A percentile compares a stretch with the other conserved stretches of the same genome.
These are phyloP conservation scores for Paramecium pentaurelia DNA, from an alignment of 73 alveolate genomes.

Conservation along the genomic window DNA sequence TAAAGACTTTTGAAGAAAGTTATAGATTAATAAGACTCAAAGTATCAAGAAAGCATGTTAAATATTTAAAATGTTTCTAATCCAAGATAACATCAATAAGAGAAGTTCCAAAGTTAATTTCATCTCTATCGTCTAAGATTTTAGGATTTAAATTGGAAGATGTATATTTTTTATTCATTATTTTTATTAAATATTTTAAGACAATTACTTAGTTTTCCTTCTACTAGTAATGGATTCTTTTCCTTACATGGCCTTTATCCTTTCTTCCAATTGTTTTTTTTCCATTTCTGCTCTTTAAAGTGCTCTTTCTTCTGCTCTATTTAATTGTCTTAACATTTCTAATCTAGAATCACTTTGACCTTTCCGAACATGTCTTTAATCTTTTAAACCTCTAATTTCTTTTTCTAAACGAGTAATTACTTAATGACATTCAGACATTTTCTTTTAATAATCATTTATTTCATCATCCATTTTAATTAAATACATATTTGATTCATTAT, in stretches of 20 bases:
- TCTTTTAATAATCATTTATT: neutral
- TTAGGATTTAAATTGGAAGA: slow-evolving; percentile 27
- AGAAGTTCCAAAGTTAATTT: slow-evolving; percentile 13
- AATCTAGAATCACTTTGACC: neutral
- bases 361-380: neutral
- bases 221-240: neutral
- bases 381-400: slow-evolving; percentile 5
- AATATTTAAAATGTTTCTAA: neutral
- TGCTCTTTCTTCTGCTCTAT: neutral
- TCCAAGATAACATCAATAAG: neutral
- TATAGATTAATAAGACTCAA: neutral
- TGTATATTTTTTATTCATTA: slow-evolving; percentile 12
- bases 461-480: slow-evolving; percentile 20
- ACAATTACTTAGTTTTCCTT: neutral
- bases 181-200: neutral
- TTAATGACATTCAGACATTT: neutral
- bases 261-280: neutral
- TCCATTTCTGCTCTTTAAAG: neutral
- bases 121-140: slow-evolving; percentile 3
- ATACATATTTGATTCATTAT: neutral
- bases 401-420: neutral
- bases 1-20: neutral
- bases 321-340: neutral
- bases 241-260: neutral
- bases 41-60: neutral